Base-by-base conservation (phyloP, 495 filamentous ascomycete genomes). In the Chaetomium cochliodes region DNA sequence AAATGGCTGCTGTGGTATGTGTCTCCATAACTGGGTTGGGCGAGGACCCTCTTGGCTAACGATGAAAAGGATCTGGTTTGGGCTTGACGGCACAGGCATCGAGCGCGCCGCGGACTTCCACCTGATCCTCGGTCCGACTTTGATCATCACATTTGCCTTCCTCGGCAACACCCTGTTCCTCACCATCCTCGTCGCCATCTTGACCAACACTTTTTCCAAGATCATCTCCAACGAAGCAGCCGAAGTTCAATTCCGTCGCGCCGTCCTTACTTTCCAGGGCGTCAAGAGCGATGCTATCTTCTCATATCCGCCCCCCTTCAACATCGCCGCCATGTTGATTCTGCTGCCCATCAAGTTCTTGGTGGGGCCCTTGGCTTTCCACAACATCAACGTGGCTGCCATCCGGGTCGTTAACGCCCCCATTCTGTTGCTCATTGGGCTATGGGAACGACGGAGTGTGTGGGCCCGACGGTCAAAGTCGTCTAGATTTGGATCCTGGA, bases 131-230 rank as follows among this genome's bases (percentile, higher is more conserved):
- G 86, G 86, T 5, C 86, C 86, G 0, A 76, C 80, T 6, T 74
- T 88, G 22, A 86, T 87, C 78, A 77, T 88, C 60, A 77, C 81
- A 2, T 88, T 88, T 67, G 84, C 86, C 12, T 86, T 88, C 62
- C 74, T 88, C 13, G 86, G 86, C 44, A 88, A 88, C 70, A 88
- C 86, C 5, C 79, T 89, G n/a, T 88, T 89, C 77, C 75, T 89
- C 25, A 88, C 86, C 13, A 86, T 89, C 61, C 77, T 89, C 0
- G 85, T 89, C 2, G 84, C 86, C 13, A 87, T 88, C 74, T 79
- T 89, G 18, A 85, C 78, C 69, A 87, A 85, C 67, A 88, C 86
- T 16, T 89, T 87, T 66, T 79, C 83, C 25, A 85, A 82, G 26
- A 85, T 89, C 49, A 83, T 84, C n/a, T 72, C 79, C 47, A 84